A percentile compares a stretch with the other conserved stretches of the same genome.
phyloP scores from a whole-genome alignment of 768 basidiomycete species.

The Grammothele lineata region DNA sequence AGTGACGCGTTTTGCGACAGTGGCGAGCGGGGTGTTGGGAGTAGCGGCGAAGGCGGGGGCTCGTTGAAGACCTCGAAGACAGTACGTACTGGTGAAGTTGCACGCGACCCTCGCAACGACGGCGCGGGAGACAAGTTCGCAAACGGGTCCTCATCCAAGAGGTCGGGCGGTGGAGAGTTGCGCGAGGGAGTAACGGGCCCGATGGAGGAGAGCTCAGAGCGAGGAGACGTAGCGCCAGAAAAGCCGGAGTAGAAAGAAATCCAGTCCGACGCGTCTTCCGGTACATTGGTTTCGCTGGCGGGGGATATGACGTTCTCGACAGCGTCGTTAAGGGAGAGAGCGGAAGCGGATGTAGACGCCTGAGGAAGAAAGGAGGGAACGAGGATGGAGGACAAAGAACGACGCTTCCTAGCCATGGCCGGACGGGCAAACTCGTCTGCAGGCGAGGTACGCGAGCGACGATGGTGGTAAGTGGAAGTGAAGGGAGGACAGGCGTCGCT shows the following conservation, averaged over 20 bases:
- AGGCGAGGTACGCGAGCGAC: conserved; percentile 11
- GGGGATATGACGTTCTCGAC: not conserved
- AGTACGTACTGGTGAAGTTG: conserved; percentile 14
- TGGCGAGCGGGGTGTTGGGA: conserved; percentile 19
- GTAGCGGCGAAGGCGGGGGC: not conserved
- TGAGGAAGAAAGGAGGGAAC: conserved; percentile 42
- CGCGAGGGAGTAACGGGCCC: conserved; percentile 18
- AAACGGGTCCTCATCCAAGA: conserved; percentile 74
- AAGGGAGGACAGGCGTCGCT: not conserved
- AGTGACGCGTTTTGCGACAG: conserved; percentile 15
- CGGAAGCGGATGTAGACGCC: conserved; percentile 6
- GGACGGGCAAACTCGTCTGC: not conserved
- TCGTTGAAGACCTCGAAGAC: conserved; percentile 10
- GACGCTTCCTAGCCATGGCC: conserved; percentile 46
- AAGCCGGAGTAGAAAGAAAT: conserved; percentile 14
- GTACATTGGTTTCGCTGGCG: conserved; percentile 1
- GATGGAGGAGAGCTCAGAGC: conserved; percentile 10
- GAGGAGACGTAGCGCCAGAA: conserved; percentile 9
- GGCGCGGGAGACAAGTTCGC: conserved; percentile 46
- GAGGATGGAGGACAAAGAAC: conserved; percentile 50
- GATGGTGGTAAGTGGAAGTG: conserved; percentile 1
- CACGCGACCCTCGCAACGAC: conserved; percentile 13
- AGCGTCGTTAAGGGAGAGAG: conserved; percentile 9
- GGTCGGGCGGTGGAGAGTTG: conserved; percentile 30
- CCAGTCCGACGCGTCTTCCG: conserved; percentile 23